Evolutionary conservation across 1,139 yeast genomes (phyloP), one percentile per base, ranked within the genome.

Genomic region (Pichia norvegensis): DNA sequence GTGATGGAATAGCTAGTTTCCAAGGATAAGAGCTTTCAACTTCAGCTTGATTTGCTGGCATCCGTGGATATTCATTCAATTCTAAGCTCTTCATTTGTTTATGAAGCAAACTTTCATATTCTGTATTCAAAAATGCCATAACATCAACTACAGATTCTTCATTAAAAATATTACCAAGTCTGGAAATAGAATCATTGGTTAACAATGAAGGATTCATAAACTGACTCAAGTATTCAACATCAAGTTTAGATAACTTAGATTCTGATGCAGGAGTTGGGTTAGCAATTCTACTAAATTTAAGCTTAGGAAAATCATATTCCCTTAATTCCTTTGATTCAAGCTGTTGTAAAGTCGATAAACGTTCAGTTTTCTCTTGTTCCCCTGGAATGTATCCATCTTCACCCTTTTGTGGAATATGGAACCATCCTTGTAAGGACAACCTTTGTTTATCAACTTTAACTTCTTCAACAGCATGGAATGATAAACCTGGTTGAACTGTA

Each of bases 401-500:
- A 13, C 95, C 97, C 10, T 69, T 70, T 61, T 92, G 98, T 2
- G 98, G 98, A 42, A 90, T 86, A 63, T 94, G 99, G 63, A 92
- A 94, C 99, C 99, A 94, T 0, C 99, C 99, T 60, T 92, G 96
- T 51, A 94, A 86, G 1, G 96, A 85, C 41, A 92, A 69, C 57
- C 99, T 73, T 53, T 88, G 95, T 60, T 81, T 85, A 58, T 88
- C 95, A 2, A 81, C 95, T 52, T 83, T 76, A 2, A 94, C 98
- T 62, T 94, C 98, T 65, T 94, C 98, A 10, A 94, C 99, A 56
- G 94, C 98, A 62, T 94, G 99, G 71, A 92, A 94, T 3, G 95
- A 85, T 43, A 83, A 75, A 1, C 98, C 99, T 1, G 98, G 98
- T 61, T 88, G 95, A 10, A 94, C 97, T 2, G 85, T 83, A 72